Evolutionary conservation across 306 rosid species (phyloP).

Genomic region (Clitoria ternatea): DNA sequence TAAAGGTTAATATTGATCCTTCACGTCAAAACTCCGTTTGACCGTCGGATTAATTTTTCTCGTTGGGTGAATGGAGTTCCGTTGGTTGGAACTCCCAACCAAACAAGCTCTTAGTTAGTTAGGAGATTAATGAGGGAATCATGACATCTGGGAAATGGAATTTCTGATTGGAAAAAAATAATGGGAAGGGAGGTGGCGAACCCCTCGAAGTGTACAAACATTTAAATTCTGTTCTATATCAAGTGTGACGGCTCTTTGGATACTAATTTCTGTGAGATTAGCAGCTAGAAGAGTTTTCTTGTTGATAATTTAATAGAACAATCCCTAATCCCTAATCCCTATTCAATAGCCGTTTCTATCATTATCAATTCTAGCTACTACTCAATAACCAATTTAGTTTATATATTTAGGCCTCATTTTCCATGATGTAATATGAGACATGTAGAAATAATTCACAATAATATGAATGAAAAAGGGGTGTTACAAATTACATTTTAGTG

Average conservation of each 20-base stretch:
- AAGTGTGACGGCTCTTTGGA: background rate
- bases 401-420: constrained; percentile 7
- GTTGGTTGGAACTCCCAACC: no score
- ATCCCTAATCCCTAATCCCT: background rate
- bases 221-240: background rate
- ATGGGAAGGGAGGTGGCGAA: constrained; percentile 6
- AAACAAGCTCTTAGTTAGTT: no score
- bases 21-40: no score
- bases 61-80: no score
- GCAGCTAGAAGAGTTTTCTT: background rate
- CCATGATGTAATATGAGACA: background rate
- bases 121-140: background rate
- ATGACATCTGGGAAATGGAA: background rate
- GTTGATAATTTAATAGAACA: background rate
- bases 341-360: background rate
- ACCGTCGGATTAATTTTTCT: no score
- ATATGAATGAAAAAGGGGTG: background rate
- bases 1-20: no score
- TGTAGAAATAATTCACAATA: background rate
- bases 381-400: background rate
- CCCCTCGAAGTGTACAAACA: background rate
- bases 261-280: background rate
- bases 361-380: background rate
- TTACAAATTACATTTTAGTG: background rate
- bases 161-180: background rate